A percentile compares a stretch with the other conserved stretches of the same genome.
Conservation (phyloP, 1,284 basidiomycete species). For the Malassezia nana region DNA sequence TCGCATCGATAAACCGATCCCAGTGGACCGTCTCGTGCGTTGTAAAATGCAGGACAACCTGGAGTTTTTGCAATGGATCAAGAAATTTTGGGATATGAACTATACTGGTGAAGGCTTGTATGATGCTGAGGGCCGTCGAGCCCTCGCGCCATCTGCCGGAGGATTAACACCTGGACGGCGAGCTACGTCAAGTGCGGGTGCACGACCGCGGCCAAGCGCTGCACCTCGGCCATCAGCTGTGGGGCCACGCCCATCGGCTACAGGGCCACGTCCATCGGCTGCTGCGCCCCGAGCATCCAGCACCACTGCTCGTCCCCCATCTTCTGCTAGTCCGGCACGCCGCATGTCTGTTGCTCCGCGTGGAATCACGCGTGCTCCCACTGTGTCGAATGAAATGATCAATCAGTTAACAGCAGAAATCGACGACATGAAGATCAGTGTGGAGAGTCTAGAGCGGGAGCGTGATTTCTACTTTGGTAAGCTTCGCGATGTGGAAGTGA, state of each 20-base stretch:
- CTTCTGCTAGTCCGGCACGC: background rate
- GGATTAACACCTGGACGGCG: background rate
- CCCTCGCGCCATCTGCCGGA: constrained; percentile 30
- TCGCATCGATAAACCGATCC: constrained; percentile 93
- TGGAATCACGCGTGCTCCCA: constrained; percentile 2
- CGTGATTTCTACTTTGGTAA: constrained; percentile 97
- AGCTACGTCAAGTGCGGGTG: constrained; percentile 4
- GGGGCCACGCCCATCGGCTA: constrained; percentile 1
- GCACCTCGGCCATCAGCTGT: background rate
- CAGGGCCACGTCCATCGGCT: constrained; percentile 6
- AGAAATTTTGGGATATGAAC: constrained; percentile 88
- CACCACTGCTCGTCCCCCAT: background rate
- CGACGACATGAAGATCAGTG: constrained; percentile 67
- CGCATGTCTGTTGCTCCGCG: constrained; percentile 13
- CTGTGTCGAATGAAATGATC: constrained; percentile 50
- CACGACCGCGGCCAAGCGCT: constrained; percentile 8
- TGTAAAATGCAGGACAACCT: constrained; percentile 99
- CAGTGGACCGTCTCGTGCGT: constrained; percentile 80
- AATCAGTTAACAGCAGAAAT: constrained; percentile 65
- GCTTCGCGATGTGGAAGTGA: constrained; percentile 71
- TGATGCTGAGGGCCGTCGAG: constrained; percentile 69
- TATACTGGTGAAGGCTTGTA: constrained; percentile 72
- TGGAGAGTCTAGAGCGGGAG: constrained; percentile 77
- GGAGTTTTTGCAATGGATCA: constrained; percentile 95
- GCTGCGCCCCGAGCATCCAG: background rate